Base-by-base conservation (phyloP, 129 eudicot species). In the Flaveria sonorensis region DNA sequence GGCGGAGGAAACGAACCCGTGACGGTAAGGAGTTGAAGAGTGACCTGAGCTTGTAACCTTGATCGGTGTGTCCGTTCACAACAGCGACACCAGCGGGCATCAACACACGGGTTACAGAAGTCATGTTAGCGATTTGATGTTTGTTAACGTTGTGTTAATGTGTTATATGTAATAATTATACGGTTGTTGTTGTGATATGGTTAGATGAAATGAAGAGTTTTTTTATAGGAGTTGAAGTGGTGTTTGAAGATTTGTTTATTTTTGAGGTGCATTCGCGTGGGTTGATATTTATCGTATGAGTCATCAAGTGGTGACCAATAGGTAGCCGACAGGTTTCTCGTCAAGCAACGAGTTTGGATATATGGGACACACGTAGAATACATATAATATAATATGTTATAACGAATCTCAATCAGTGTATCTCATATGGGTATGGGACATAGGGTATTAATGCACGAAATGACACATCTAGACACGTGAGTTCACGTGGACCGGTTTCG, bases 21-120 rank as follows among this genome's bases (percentile, higher is more conserved):
- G 85, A 7, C 77, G 72, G 43, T n/a, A 86, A 68, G 14, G 83
- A 72, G 10, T 68, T 77, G 18, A 74, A 51, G 57, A 82, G 82
- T 14, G 84, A 81, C 77, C 71, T 81, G 16, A 81, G 71, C 53
- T 77, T 83, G 39, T 20, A 83, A 40, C 85, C 83, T 64, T 87
- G 86, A 42, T 83, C 87, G 8, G 85, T 68, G 83, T 79, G 84
- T 78, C 71, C 71, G 42, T 78, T 81, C 0, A 59, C 84, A 6
- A 83, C 73, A 23, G 86, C 88, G 0, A 81, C 84, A 21, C 78
- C 74, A 14, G 88, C 76, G 2, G 88, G 84, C 80, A 87, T 60
- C 86, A 87, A 83, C 7, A 78, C 84, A 40, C 84, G 82, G 68
- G 24, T 81, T 42, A 83, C 0, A 63, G 66, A 72, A 83, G 71